Conservation (phyloP, 306 rosid species). For the Leucaena leucocephala region DNA sequence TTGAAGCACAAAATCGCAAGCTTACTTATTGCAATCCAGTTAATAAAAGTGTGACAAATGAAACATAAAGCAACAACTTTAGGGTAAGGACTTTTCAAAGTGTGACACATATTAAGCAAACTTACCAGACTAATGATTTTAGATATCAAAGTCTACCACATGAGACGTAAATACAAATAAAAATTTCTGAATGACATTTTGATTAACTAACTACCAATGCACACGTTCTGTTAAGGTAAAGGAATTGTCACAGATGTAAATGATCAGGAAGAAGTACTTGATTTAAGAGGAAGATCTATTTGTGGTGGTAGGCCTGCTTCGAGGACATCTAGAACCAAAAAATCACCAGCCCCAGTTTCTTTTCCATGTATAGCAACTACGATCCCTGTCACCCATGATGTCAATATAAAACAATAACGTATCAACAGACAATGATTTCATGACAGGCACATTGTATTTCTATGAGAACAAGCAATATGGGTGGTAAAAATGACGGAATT, state of each 20-base stretch:
- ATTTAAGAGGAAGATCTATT: slow-evolving; percentile 67
- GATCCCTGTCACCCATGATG: slow-evolving; percentile 54
- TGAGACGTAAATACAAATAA: neutral
- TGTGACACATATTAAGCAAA: slow-evolving; percentile 32
- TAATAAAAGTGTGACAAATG: slow-evolving; percentile 18
- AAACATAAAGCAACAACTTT: slow-evolving; percentile 30
- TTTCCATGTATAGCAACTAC: slow-evolving; percentile 85
- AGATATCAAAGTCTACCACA: slow-evolving; percentile 17
- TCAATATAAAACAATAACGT: slow-evolving; percentile 36
- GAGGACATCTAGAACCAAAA: slow-evolving; percentile 78
- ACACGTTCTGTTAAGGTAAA: slow-evolving; percentile 29
- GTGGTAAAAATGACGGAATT: slow-evolving; percentile 23
- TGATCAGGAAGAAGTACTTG: slow-evolving; percentile 52
- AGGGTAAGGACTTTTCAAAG: slow-evolving; percentile 11
- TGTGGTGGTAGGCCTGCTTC: slow-evolving; percentile 94
- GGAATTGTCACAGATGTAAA: slow-evolving; percentile 27
- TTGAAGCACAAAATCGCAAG: slow-evolving; percentile 21
- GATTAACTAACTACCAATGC: neutral
- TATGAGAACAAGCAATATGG: slow-evolving; percentile 10
- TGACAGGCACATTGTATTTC: slow-evolving; percentile 20
- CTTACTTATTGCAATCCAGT: slow-evolving; percentile 20
- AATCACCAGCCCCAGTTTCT: slow-evolving; percentile 72
- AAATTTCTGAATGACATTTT: slow-evolving; percentile 4
- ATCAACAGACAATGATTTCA: slow-evolving; percentile 15
- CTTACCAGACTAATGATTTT: neutral